These are phyloP conservation scores for Kokia cookei DNA, from an alignment of 441 rosid species.

Conservation along the genomic window DNA sequence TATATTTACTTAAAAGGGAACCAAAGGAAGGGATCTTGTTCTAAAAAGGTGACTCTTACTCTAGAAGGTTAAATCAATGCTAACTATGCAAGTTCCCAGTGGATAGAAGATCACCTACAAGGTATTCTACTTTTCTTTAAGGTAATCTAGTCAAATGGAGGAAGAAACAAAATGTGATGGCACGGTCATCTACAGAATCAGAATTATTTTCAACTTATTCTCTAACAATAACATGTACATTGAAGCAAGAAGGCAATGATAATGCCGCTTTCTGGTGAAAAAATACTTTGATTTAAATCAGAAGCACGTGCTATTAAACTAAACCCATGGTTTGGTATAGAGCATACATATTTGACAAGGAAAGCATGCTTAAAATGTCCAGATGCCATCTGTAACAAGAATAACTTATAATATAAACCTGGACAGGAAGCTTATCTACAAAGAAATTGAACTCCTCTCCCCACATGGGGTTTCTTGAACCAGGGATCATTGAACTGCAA, in stretches of 20 bases:
- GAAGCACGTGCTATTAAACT: not conserved
- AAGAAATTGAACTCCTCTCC: conserved; percentile 97
- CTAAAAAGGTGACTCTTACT: no score
- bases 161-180: no score
- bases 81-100: no score
- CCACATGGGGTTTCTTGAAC: conserved; percentile 99
- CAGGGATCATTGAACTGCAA: conserved; percentile 93
- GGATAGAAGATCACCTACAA: no score
- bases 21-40: no score
- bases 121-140: no score
- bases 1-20: no score
- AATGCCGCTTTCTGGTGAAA: not conserved
- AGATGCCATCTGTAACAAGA: not conserved
- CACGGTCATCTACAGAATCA: no score
- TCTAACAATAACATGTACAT: not conserved
- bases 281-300: not conserved
- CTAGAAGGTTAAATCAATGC: no score
- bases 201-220: no score
- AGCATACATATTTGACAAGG: not conserved
- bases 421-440: conserved; percentile 83
- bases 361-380: not conserved
- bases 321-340: not conserved
- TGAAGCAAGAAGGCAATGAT: not conserved
- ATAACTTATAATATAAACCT: conserved; percentile 43
- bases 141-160: no score